A percentile compares a stretch with the other conserved stretches of the same genome.
These are phyloP conservation scores for Zygnema cylindricum DNA, from an alignment of 139 green algal species.

Conservation along the genomic window DNA sequence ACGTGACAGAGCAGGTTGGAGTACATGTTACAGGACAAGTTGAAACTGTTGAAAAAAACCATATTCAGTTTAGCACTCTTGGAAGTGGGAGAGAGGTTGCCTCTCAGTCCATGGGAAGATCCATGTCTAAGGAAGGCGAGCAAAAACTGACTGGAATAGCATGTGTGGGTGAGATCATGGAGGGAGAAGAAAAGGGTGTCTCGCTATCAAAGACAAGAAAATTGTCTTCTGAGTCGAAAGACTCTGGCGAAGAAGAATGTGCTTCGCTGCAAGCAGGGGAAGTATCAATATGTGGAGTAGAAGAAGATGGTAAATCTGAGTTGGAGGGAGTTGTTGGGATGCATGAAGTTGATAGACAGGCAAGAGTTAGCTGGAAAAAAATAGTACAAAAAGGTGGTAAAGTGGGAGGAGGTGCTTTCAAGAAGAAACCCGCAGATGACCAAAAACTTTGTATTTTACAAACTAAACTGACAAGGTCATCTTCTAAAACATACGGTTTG, in stretches of 20 bases:
- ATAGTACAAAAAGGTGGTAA: neutral
- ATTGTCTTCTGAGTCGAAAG: neutral
- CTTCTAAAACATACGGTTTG: neutral
- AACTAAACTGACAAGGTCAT: neutral
- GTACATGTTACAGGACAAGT: neutral
- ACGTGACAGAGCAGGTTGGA: neutral
- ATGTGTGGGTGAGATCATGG: neutral
- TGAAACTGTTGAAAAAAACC: neutral
- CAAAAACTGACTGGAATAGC: too few relatives aligned
- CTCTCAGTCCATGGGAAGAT: too few relatives aligned
- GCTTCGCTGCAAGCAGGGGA: neutral
- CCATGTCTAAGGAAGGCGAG: neutral
- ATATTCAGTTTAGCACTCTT: too few relatives aligned
- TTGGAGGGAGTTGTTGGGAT: slow-evolving; percentile 1
- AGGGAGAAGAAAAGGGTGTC: neutral
- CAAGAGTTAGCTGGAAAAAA: neutral
- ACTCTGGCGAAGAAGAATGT: neutral
- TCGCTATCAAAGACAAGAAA: neutral
- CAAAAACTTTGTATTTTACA: neutral
- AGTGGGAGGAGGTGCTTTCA: neutral
- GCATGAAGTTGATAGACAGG: neutral
- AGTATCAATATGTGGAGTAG: neutral
- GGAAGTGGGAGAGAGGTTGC: too few relatives aligned
- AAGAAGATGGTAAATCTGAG: neutral
- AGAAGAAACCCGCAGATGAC: neutral